Base-by-base conservation (phyloP, 164 flowering plant genomes). In the Paratinospora sagittata region DNA sequence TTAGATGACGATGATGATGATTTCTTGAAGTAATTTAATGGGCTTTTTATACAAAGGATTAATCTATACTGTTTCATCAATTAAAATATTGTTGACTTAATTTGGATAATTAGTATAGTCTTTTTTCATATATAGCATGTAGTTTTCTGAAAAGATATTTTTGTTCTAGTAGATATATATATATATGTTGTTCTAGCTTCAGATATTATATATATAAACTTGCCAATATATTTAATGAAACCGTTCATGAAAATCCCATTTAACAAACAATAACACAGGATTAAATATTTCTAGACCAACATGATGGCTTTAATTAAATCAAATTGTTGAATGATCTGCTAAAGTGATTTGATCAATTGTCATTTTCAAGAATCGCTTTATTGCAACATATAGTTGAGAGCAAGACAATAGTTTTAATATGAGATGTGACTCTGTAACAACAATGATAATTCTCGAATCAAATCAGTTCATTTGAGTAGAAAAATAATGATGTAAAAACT, bases 1-100 rank as follows among this genome's bases (percentile, higher is more conserved):
- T n/a, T n/a, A n/a, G n/a, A n/a, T n/a, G n/a, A n/a, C n/a, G 66
- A 64, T 64, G 23, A 3, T 64, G 43, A 33, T 64, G 43, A 64
- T 26, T 23, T 34, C 27, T 33, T 3, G 11, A 33, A 33, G 19
- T 64, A 14, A 33, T 17, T n/a, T n/a, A n/a, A n/a, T n/a, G n/a
- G n/a, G n/a, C n/a, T n/a, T n/a, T n/a, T n/a, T n/a, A n/a, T n/a
- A n/a, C n/a, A n/a, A n/a, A n/a, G n/a, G n/a, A n/a, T n/a, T n/a
- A n/a, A n/a, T n/a, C n/a, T n/a, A n/a, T n/a, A n/a, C n/a, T n/a
- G n/a, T n/a, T n/a, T n/a, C n/a, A n/a, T n/a, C n/a, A n/a, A n/a
- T n/a, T n/a, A n/a, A n/a, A n/a, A n/a, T n/a, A n/a, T n/a, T n/a
- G n/a, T n/a, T n/a, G n/a, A n/a, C n/a, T n/a, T n/a, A n/a, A n/a